Evolutionary conservation across 2,329 filamentous ascomycete genomes (phyloP).

Genomic region (Cladosporium oxysporum): DNA sequence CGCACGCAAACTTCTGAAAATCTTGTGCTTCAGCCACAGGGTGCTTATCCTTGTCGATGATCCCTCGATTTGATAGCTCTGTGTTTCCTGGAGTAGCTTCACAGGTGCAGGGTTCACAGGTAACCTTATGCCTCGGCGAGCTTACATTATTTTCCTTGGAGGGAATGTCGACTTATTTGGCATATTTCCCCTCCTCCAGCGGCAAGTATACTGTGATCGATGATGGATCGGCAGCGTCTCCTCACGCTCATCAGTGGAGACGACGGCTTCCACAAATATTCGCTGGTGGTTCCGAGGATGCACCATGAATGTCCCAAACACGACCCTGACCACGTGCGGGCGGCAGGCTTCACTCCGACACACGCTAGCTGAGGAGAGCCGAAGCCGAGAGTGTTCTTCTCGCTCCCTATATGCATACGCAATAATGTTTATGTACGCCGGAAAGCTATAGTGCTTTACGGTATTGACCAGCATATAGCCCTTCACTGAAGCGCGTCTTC

Average conservation of each 20-base stretch:
- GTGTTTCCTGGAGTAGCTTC: slow-evolving; percentile 6
- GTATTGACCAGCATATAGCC: neutral
- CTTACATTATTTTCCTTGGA: neutral
- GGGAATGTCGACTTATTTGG: neutral
- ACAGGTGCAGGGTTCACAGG: neutral
- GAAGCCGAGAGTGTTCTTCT: neutral
- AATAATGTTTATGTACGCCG: neutral
- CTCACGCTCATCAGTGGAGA: neutral
- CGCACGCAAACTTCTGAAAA: neutral
- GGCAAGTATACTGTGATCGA: neutral
- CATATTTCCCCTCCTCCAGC: neutral
- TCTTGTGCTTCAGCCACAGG: neutral
- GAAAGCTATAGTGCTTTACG: neutral
- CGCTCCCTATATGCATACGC: neutral
- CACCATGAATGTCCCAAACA: neutral
- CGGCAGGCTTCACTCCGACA: neutral
- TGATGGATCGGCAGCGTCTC: neutral
- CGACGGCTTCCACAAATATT: slow-evolving; percentile 3
- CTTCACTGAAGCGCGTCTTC: neutral
- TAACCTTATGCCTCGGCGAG: neutral
- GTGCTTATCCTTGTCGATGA: neutral
- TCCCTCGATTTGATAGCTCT: neutral
- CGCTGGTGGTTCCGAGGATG: neutral
- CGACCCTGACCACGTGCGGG: slow-evolving; percentile 6
- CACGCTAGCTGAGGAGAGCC: slow-evolving; percentile 13